Conservation (phyloP, 495 filamentous ascomycete species). For the Annulohypoxylon stygium region DNA sequence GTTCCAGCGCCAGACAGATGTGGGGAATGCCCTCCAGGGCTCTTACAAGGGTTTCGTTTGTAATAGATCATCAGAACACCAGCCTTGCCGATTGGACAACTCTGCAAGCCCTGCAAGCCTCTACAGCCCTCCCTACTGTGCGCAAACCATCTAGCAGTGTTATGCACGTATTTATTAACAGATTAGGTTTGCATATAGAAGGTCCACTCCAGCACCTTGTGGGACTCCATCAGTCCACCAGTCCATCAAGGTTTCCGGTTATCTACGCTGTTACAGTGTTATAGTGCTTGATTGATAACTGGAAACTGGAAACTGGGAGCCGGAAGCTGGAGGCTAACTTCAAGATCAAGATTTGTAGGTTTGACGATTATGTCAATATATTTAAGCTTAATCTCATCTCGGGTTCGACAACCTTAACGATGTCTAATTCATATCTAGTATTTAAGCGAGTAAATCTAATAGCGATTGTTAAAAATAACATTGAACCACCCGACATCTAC, state of each 20-base stretch:
- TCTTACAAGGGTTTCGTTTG: constrained; percentile 12
- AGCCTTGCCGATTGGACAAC: constrained; percentile 21
- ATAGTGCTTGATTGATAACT: neutral
- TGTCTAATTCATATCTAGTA: neutral
- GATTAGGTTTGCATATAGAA: constrained; percentile 5
- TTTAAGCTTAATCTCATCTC: constrained; percentile 6
- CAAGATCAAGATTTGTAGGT: neutral
- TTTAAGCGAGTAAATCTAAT: neutral
- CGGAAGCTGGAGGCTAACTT: neutral
- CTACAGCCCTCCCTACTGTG: constrained; percentile 1
- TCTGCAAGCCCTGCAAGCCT: neutral
- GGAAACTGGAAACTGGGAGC: neutral
- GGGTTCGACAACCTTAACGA: neutral
- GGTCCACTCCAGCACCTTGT: constrained; percentile 7
- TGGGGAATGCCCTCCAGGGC: constrained; percentile 9
- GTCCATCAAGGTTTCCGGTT: too few species aligned
- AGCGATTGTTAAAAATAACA: neutral
- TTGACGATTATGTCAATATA: neutral
- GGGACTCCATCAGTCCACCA: neutral
- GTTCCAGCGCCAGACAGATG: constrained; percentile 11
- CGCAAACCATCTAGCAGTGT: constrained; percentile 21
- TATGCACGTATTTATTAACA: constrained; percentile 24
- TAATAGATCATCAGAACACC: constrained; percentile 28
- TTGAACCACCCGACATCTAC: neutral
- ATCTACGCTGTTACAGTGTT: too few species aligned